phyloP scores from a whole-genome alignment of 1,284 basidiomycete genomes.

The Ceratobasidium sp. region DNA sequence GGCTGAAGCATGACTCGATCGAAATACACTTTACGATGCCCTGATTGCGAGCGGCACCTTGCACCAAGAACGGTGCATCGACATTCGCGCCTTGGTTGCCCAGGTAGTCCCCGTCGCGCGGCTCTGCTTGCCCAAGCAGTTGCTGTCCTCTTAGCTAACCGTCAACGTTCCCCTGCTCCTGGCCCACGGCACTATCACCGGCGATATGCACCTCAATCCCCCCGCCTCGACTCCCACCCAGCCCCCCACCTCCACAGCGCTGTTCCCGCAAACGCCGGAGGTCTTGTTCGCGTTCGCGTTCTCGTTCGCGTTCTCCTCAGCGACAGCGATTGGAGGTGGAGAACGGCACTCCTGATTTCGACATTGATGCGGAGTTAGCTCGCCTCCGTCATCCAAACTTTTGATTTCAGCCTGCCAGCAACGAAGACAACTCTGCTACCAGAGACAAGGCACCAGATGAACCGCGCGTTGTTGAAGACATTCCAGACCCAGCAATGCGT shows the following conservation, averaged over 20 bases:
- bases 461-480: background rate
- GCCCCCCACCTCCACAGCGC: too few species aligned
- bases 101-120: background rate
- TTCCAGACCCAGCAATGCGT: background rate
- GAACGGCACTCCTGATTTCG: background rate
- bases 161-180: background rate
- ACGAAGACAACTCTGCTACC: background rate
- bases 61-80: background rate
- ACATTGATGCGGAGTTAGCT: conserved; percentile 4
- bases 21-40: background rate
- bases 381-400: background rate
- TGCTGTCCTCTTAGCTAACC: background rate
- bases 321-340: background rate
- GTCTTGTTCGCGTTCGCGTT: background rate
- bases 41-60: background rate
- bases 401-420: too few species aligned
- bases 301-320: background rate
- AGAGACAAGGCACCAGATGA: background rate
- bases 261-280: background rate
- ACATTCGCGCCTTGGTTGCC: background rate
- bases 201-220: too few species aligned
- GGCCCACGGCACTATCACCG: background rate
- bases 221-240: too few species aligned
- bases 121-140: background rate
- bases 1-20: background rate